These are phyloP conservation scores for Dothiorella sarmentorum DNA, from an alignment of 2,329 filamentous ascomycete species.

Conservation along the genomic window DNA sequence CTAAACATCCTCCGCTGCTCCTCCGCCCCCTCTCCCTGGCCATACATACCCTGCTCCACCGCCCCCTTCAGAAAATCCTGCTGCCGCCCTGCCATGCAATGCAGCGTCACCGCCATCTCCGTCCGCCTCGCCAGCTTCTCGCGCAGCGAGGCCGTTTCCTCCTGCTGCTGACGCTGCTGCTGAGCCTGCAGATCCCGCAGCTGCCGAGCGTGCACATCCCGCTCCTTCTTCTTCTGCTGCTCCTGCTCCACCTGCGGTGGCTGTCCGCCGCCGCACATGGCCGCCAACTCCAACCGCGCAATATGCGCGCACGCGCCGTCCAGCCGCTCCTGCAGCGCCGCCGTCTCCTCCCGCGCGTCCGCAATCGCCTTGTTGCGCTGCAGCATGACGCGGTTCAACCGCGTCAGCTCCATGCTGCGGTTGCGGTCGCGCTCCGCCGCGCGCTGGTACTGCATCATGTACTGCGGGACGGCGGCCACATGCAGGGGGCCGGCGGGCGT, in stretches of 20 bases:
- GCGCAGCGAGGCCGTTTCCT: constrained; percentile 19
- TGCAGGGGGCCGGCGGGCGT: no score
- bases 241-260: no score
- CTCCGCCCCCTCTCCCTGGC: neutral
- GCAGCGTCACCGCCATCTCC: neutral
- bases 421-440: neutral
- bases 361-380: constrained; percentile 1
- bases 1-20: neutral
- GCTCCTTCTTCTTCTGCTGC: no score
- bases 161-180: constrained; percentile 24
- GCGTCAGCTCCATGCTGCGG: neutral
- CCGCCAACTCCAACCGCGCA: neutral
- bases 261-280: constrained; percentile 25
- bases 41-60: neutral
- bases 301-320: no score
- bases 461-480: no score
- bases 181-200: no score
- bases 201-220: no score
- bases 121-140: neutral
- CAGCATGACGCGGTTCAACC: neutral
- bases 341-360: neutral
- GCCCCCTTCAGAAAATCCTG: neutral
- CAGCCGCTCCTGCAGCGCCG: neutral
- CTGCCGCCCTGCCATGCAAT: neutral
- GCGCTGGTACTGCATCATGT: neutral